Base-by-base conservation (phyloP, 2,329 filamentous ascomycete species). In the Diaporthe caulivora region DNA sequence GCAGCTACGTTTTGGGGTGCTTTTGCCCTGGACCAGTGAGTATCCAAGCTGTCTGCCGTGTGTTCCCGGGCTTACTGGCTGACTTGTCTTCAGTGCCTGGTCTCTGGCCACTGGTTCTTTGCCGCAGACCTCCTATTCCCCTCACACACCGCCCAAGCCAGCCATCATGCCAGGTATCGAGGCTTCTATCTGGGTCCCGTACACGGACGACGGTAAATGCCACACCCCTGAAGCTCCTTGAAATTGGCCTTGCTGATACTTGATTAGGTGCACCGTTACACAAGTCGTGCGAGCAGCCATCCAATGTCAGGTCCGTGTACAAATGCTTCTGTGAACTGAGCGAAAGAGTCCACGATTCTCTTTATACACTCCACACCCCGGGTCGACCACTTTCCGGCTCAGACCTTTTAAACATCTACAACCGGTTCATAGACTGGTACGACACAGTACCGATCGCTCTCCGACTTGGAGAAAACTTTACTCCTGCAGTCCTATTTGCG, bases 301-400 rank as follows among this genome's bases (percentile, higher is more conserved):
- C 89, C 3, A 92, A 93, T 74, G 91, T 94, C 42, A 86, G 92
- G 31, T 92, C 91, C 1, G 89, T 92, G 8, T 92, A 90, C 79
- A 91, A 90, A 80, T 90, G 92, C 76, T 92, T 94, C 77, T 93
- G 91, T 78, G 90, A 92, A 78, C 86, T 95, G 67, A 94, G 92
- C 75, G 92, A 94, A 81, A 88, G 95, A 1, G 90, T 94, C 1
- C 93, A 94, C 79, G 89, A 93, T 77, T 92, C 91, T 40, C 85
- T 94, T 26, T 92, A 92, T 78, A 88, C 93, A 51, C 87, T 94
- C n/a, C 93, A 94, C 79, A 92, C 92, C 5, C 93, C 93, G 0
- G 90, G 89, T 18, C 87, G 88, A 71, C 89, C 89, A 7, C 85
- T 94, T 57, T 93, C 90, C 0, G 91, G 91, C 76, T 87, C 88